These are phyloP conservation scores for Mortierella hygrophila DNA, from an alignment of 192 early-diverging fungal genomes.

Conservation along the genomic window DNA sequence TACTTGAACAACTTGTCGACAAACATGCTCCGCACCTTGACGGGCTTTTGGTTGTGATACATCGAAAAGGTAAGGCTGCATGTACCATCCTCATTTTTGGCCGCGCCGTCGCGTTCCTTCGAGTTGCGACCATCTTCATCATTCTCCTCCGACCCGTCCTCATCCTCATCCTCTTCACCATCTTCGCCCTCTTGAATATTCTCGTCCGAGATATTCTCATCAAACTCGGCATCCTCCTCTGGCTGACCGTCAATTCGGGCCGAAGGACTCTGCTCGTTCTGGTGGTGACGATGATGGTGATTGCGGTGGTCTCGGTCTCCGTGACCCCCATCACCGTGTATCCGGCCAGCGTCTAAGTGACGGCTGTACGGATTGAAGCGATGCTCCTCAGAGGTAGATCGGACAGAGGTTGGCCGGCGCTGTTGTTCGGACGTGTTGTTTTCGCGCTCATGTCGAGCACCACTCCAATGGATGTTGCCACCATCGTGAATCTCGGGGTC, in stretches of 20 bases:
- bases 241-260: slow-evolving; percentile 2
- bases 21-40: slow-evolving; percentile 51
- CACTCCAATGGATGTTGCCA: background rate
- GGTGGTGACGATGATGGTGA: background rate
- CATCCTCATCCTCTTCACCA: slow-evolving; percentile 17
- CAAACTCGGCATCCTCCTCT: slow-evolving; percentile 19
- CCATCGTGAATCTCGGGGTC: background rate
- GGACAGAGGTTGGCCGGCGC: background rate
- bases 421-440: too few species aligned
- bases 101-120: background rate
- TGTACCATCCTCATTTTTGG: slow-evolving; percentile 29
- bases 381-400: background rate
- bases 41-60: slow-evolving; percentile 19
- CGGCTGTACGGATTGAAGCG: background rate
- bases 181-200: slow-evolving; percentile 23
- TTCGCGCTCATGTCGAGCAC: background rate
- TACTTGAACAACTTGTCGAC: slow-evolving; percentile 43
- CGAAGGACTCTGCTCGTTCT: slow-evolving; percentile 1
- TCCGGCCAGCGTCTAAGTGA: background rate
- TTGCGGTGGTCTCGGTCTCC: background rate
- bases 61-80: slow-evolving; percentile 14
- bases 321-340: background rate
- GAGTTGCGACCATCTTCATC: background rate
- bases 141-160: slow-evolving; percentile 19
- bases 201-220: slow-evolving; percentile 28